Conservation (phyloP, 108 stramenopile species). For the Skeletonema grethae region DNA sequence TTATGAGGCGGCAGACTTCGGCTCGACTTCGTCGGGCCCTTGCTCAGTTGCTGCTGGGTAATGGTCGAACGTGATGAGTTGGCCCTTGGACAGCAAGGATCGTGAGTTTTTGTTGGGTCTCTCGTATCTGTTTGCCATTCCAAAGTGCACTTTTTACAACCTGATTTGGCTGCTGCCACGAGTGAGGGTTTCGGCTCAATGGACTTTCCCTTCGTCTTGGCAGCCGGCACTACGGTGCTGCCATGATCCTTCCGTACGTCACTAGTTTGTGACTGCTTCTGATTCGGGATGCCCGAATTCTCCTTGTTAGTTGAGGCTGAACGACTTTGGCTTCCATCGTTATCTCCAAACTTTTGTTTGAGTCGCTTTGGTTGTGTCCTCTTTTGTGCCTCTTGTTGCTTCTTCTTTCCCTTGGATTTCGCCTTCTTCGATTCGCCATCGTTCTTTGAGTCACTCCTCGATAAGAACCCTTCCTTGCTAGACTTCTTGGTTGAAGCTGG, state of each 20-base stretch:
- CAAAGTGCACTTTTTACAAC: constrained; percentile 22
- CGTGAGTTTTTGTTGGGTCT: constrained; percentile 5
- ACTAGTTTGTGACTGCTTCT: neutral
- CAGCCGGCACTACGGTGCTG: neutral
- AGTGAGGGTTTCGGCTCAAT: neutral
- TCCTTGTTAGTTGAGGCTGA: neutral
- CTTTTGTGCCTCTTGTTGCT: neutral
- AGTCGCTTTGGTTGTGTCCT: constrained; percentile 21
- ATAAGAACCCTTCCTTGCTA: neutral
- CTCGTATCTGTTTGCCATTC: constrained; percentile 28
- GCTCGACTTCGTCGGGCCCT: neutral
- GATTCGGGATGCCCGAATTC: neutral
- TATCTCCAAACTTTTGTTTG: neutral
- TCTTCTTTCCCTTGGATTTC: constrained; percentile 2
- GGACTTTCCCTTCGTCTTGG: neutral
- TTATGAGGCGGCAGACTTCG: neutral
- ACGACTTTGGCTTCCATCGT: neutral
- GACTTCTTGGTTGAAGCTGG: neutral
- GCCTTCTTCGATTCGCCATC: neutral
- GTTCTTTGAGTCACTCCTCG: neutral
- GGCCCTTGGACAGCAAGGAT: constrained; percentile 13
- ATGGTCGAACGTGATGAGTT: constrained; percentile 1
- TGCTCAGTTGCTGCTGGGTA: neutral
- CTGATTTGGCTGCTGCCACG: constrained; percentile 16
- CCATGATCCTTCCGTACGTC: neutral